Base-by-base conservation (phyloP, 148 eudicot species). In the Rhododendron simsii region DNA sequence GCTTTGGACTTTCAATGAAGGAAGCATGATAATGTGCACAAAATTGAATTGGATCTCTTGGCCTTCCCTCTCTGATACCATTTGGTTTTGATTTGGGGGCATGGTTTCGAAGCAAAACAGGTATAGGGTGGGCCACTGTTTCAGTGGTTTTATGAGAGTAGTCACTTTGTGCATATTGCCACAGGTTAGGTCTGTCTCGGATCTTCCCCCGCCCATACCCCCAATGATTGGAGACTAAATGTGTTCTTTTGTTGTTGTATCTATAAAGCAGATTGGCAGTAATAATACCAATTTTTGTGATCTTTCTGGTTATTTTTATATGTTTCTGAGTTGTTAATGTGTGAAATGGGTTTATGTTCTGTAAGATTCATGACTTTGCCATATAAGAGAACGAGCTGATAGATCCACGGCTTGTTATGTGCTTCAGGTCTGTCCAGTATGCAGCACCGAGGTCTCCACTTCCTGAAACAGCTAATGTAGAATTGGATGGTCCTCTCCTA, bases 381-480 rank as follows among this genome's bases (percentile, higher is more conserved):
- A 37, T 37, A 26, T 50, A 48, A 23, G 37, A 14, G 63, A 16
- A 55, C 12, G 37, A 45, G 59, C 48, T 82, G n/a, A 82, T 30
- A 83, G 14, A 67, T 83, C 3, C 45, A 11, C 59, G 23, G 47
- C 63, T 59, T 55, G 14, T 57, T 44, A 67, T 77, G 73, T 78
- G 74, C 71, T 59, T 89, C 90, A 95, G 98, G 93, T 94, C 50
- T 95, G 98, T 86, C 98, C 98, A 12, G 92, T 95, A 78, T 95
- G 98, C 91, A 94, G 90, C 85, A 84, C 94, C 12, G 98, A 95
- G 88, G 98, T 94, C 30, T 94, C 98, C 3, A 88, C 96, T 45
- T 91, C 96, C 21, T 87, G 89, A 59, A 90, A 86, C 79, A 91
- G 90, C 89, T 90, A 88, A 85, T 83, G 82, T 87, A 81, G 86